Base-by-base conservation (phyloP, 805 yeast genomes). In the Saturnispora saitoi region DNA sequence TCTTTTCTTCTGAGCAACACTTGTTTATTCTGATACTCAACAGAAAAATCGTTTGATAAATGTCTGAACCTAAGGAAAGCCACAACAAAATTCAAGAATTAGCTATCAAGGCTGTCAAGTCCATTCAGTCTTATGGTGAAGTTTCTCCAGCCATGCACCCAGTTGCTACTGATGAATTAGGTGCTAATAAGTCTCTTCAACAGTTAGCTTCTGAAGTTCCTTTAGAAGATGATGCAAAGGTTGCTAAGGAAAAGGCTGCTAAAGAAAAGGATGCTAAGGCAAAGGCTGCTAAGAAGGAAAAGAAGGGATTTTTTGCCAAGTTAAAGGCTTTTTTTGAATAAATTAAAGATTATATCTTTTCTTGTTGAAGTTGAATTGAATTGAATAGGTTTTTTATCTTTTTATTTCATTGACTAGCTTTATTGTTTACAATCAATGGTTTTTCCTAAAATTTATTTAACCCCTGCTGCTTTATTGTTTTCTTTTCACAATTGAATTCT, bases 251-350 rank as follows among this genome's bases (percentile, higher is more conserved):
- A 10, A 31, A 38, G 32, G 22, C 11, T 9, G 31, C 43, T 14
- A 30, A 45, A 8, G 29, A 46, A 9, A 28, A 29, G 22, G 42
- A 26, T 12, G 32, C n/a, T 5, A 30, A 24, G 26, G 44, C 11
- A 10, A 41, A 42, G 24, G 44, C 38, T 34, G 38, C 34, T 9
- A 39, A 31, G 32, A 46, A 46, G 44, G 44, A 46, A 32, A 46
- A 46, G 48, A 46, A 39, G 20, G 48, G 48, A 10, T 40, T 46
- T 29, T 46, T 46, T 40, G 43, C 48, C 19, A 46, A 46, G 44
- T 30, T 46, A 14, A 46, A 46, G 44, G 34, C 44, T 28, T 29
- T 46, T 24, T 46, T 46, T 20, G 42, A 39, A 9, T 45, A 30
- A 38, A n/a, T 28, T 24, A 6, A 24, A 24, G 28, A 6, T 24